Evolutionary conservation across 2,329 filamentous ascomycete species (phyloP), one percentile per base, ranked within the genome.

Genomic region (Fusarium sp.): DNA sequence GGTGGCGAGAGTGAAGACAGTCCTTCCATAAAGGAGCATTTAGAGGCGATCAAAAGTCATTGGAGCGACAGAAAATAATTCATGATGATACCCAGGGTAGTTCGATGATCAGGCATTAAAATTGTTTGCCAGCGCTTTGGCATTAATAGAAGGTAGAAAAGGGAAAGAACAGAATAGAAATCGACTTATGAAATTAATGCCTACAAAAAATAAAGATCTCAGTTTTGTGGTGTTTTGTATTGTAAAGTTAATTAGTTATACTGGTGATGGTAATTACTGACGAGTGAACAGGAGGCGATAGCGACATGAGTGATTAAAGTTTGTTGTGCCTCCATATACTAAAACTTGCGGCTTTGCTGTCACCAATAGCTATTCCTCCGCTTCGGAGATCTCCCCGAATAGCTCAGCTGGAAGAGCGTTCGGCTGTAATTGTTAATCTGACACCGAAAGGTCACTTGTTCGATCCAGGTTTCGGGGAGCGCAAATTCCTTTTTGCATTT

Each of bases 321-420:
- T 1, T 12, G 2, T 1, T 0, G 0, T 5, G 10, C 6, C 2
- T 14, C 0, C 18, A 68, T 47, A 59, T 20, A 15, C 0, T 5
- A 0, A 0, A 11, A 0, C 12, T 0, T 9, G 0, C 0, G 0
- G 0, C 4, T 7, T 2, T 3, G 17, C 42, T 26, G 11, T 45
- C 10, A 45, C 56, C 20, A 55, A 72, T 72, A 50, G 65, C 69
- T 68, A 44, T 58, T 70, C 70, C 70, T 76, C 66, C 48, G 65
- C 47, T 47, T 54, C 52, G 44, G 66, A 69, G 66, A 69, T 20
- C 22, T 72, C 75, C 45, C 45, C 45, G 45, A 48, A 48, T 77
- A 77, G 75, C 75, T 77, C 75, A 77, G 75, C 74, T 77, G 75
- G 75, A 77, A 77, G 75, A 77, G 75, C 75, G 75, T 77, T 75